These are phyloP conservation scores for Apodospora peruviana DNA, from an alignment of 495 filamentous ascomycete species.

Conservation along the genomic window DNA sequence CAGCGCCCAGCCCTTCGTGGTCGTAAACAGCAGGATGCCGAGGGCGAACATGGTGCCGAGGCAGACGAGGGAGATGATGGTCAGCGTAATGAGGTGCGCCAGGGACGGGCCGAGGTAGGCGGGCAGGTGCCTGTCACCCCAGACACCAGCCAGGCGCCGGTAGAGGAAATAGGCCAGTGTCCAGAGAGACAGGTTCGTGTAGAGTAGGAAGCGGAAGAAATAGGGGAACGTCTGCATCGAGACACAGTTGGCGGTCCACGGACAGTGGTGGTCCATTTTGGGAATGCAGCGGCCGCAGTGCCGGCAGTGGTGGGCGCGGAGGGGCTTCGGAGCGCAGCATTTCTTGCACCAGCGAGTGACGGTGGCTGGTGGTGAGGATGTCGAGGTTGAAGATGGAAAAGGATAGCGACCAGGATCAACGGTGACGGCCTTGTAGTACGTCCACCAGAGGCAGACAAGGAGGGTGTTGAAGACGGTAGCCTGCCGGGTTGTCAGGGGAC, in stretches of 20 bases:
- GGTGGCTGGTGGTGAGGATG: slow-evolving; percentile 12
- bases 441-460: slow-evolving; percentile 68
- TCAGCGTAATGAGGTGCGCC: slow-evolving; percentile 57
- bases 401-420: slow-evolving; percentile 65
- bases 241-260: slow-evolving; percentile 92
- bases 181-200: slow-evolving; percentile 64
- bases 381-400: slow-evolving; percentile 26
- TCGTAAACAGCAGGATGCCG: slow-evolving; percentile 53
- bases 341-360: slow-evolving; percentile 71
- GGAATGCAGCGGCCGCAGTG: slow-evolving; percentile 84
- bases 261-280: slow-evolving; percentile 98
- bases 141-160: slow-evolving; percentile 56
- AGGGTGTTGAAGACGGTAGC: slow-evolving; percentile 67
- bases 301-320: slow-evolving; percentile 87
- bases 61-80: slow-evolving; percentile 57
- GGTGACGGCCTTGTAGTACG: slow-evolving; percentile 70
- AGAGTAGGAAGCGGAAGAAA: slow-evolving; percentile 84
- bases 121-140: slow-evolving; percentile 60
- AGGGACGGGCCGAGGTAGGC: slow-evolving; percentile 75
- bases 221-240: slow-evolving; percentile 85
- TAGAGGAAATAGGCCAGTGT: slow-evolving; percentile 53
- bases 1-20: slow-evolving; percentile 32
- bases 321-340: slow-evolving; percentile 77
- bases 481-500: slow-evolving; percentile 57
- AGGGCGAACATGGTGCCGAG: slow-evolving; percentile 61